A percentile compares a stretch with the other conserved stretches of the same genome.
Evolutionary conservation across 2,329 filamentous ascomycete genomes (phyloP).

Genomic region (Trichoderma guizhouense): DNA sequence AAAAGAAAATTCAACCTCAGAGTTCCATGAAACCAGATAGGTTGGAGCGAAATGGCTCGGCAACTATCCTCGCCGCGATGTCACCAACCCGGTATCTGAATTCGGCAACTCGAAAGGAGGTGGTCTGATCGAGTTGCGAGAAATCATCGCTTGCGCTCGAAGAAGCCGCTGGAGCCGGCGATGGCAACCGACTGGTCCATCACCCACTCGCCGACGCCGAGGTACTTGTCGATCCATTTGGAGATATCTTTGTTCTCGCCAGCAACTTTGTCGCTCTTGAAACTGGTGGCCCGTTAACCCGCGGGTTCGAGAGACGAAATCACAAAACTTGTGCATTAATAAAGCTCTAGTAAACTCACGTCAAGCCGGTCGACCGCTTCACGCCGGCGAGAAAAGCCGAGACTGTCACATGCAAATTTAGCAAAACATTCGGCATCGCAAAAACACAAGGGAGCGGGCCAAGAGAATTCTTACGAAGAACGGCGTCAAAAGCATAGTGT

Average conservation of each 20-base stretch:
- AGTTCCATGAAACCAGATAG: not conserved
- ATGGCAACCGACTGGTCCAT: constrained; percentile 97
- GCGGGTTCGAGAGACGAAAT: not conserved
- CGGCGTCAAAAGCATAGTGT: constrained; percentile 95
- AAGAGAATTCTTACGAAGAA: constrained; percentile 63
- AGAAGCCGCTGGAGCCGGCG: constrained; percentile 82
- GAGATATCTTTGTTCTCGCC: constrained; percentile 77
- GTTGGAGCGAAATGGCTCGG: not conserved
- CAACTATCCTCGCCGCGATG: not conserved
- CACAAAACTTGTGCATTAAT: not conserved
- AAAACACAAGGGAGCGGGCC: not conserved
- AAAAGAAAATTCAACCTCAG: not conserved
- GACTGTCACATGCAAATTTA: constrained; percentile 49
- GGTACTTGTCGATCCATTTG: constrained; percentile 89
- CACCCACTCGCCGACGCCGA: constrained; percentile 93
- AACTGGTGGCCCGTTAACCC: constrained; percentile 55
- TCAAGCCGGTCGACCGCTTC: constrained; percentile 94
- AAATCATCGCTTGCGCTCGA: constrained; percentile 77
- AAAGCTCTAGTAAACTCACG: constrained; percentile 62
- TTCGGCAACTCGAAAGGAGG: not conserved
- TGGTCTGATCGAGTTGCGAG: not conserved
- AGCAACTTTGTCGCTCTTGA: constrained; percentile 80
- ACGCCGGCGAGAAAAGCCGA: constrained; percentile 96
- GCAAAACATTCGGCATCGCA: not conserved
- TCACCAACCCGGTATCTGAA: not conserved